Base-by-base conservation (phyloP, 2,329 filamentous ascomycete genomes). In the Cordyceps javanica region DNA sequence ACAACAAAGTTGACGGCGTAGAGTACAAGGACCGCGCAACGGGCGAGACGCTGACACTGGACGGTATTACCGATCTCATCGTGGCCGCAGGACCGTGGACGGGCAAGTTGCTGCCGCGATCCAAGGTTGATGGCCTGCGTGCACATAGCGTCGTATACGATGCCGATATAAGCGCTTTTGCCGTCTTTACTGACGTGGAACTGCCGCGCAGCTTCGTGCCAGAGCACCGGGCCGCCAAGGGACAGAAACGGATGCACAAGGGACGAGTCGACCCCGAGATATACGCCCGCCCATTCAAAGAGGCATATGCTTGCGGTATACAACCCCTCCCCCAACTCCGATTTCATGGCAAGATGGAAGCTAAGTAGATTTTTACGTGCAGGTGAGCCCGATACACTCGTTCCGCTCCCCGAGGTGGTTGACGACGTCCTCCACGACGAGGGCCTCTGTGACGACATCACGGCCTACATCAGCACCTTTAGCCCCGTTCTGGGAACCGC, bases 291-390 rank as follows among this genome's bases (percentile, higher is more conserved):
- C 92, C 92, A 0, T 88, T 91, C 69, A 83, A 88, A 57, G 92
- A 96, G 69, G 88, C 96, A 11, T 99, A 99, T 70, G 92, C 91
- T 0, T 99, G 94, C 68, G 94, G 91, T 81, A 66, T 57, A 75
- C 13, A 8, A 11, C 11, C 30, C 9, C 36, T 19, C 16, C 2
- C 9, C 19, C 19, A 3, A 21, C 10, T 10, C 8, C 4, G 11
- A 10, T 19, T 41, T 3, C 3, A 48, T 13, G 3, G 8, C 14
- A 30, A 7, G n/a, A 38, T 4, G 14, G 57, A 42, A 19, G 10
- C 10, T 36, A 13, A 34, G 13, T 8, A 8, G 4, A 36, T 19
- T 30, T 36, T 8, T 5, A 36, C 14, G 34, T 25, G 19, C 55
- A 82, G 80, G 83, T 45, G 92, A 97, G 67, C 90, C 91, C 23